Evolutionary conservation across 176 grass and related monocot species (phyloP).

Genomic region (Rhynchospora breviuscula): DNA sequence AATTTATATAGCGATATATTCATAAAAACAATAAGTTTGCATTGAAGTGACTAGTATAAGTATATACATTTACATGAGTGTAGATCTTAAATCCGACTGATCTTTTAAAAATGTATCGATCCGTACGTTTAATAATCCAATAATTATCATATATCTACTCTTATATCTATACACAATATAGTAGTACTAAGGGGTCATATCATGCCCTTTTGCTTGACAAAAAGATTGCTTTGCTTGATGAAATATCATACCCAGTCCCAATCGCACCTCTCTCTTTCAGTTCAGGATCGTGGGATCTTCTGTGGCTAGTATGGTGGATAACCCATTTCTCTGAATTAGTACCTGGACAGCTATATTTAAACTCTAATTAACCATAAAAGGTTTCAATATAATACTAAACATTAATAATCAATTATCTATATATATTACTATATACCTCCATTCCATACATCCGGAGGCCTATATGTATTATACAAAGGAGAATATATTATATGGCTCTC

Average conservation of each 20-base stretch:
- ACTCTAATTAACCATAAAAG: not conserved
- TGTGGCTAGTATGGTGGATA: constrained; percentile 19
- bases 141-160: too few species aligned
- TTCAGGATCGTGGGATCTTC: constrained; percentile 9
- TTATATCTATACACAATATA: too few species aligned
- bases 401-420: not conserved
- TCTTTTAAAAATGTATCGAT: too few species aligned
- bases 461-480: not conserved
- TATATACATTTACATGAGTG: too few species aligned
- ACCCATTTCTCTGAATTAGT: not conserved
- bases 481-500: not conserved
- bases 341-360: not conserved
- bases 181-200: not conserved
- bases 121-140: too few species aligned
- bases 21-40: too few species aligned
- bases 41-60: too few species aligned
- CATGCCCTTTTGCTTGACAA: not conserved
- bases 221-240: constrained; percentile 19
- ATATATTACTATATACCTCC: not conserved
- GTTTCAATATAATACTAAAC: not conserved
- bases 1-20: too few species aligned
- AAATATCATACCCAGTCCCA: constrained; percentile 7
- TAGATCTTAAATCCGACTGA: too few species aligned
- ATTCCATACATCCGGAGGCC: too few species aligned
- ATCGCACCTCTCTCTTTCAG: not conserved